phyloP scores from a whole-genome alignment of 768 basidiomycete species.

The Lactifluus subvellereus region DNA sequence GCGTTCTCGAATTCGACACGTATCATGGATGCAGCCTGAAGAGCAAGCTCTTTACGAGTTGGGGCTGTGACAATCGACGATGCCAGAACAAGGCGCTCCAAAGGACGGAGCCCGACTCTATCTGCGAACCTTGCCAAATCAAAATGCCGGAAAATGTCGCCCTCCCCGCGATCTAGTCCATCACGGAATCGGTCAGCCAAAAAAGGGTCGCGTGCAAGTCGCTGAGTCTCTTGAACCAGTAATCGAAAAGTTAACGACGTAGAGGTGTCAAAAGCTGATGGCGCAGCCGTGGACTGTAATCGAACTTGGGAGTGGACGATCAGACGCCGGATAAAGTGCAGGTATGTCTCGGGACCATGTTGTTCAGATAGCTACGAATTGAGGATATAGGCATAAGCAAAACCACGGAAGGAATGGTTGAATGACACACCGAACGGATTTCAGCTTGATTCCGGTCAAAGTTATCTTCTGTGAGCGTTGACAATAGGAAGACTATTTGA shows the following conservation, averaged over 20 bases:
- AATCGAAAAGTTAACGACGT: conserved; percentile 77
- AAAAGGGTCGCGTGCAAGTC: conserved; percentile 85
- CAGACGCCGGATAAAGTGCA: conserved; percentile 95
- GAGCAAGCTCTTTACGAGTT: conserved; percentile 51
- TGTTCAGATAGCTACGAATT: conserved; percentile 81
- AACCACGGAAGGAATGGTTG: conserved; percentile 18
- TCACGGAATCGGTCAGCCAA: conserved; percentile 88
- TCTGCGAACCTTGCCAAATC: conserved; percentile 80
- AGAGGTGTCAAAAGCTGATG: conserved; percentile 67
- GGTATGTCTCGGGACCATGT: conserved; percentile 94
- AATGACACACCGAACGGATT: conserved; percentile 81
- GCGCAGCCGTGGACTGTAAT: conserved; percentile 51
- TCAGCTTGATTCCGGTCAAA: conserved; percentile 91
- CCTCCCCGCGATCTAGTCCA: conserved; percentile 83
- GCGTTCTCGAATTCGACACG: conserved; percentile 78
- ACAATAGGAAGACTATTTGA: conserved; percentile 96
- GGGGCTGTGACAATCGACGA: conserved; percentile 66
- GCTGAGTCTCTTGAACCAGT: conserved; percentile 81
- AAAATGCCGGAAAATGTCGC: conserved; percentile 75
- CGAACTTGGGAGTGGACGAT: conserved; percentile 82
- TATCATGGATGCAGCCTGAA: conserved; percentile 60
- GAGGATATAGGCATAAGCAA: conserved; percentile 15
- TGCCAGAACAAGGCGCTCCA: conserved; percentile 73
- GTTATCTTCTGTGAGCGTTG: conserved; percentile 94
- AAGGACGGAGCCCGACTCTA: conserved; percentile 70